Evolutionary conservation across 805 yeast species (phyloP).

Genomic region (Candida dajiaensis): DNA sequence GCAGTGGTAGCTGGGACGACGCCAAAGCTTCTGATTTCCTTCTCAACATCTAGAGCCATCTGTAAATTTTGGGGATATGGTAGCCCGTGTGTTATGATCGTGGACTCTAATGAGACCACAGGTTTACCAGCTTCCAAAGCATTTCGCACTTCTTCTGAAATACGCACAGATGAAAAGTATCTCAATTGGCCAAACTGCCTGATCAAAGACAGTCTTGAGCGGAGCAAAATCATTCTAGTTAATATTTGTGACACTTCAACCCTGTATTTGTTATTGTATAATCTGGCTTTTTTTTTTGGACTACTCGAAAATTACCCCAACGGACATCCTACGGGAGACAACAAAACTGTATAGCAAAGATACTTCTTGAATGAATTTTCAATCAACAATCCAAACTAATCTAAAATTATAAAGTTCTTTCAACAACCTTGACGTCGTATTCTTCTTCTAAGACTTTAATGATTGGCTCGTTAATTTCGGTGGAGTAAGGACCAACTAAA

Average conservation of each 20-base stretch:
- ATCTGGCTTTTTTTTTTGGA: neutral
- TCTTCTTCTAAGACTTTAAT: conserved; percentile 88
- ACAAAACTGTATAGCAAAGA: neutral
- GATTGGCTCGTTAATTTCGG: conserved; percentile 86
- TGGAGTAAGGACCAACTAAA: conserved; percentile 85
- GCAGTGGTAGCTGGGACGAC: conserved; percentile 85
- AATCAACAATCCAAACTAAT: neutral
- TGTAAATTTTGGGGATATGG: conserved; percentile 72
- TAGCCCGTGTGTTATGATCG: conserved; percentile 85
- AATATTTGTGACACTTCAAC: neutral
- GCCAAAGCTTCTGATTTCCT: conserved; percentile 50
- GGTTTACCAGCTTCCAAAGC: conserved; percentile 58
- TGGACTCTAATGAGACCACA: conserved; percentile 78
- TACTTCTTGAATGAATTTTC: neutral
- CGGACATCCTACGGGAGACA: neutral
- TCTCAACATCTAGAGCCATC: conserved; percentile 70
- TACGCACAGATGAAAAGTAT: conserved; percentile 7
- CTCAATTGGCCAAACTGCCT: neutral
- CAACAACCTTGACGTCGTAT: conserved; percentile 80
- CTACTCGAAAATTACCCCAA: neutral
- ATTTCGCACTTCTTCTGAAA: conserved; percentile 47
- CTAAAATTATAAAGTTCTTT: conserved; percentile 55
- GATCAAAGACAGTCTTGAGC: neutral
- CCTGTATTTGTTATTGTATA: too few species aligned
- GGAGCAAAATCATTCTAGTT: neutral